Evolutionary conservation across 2,329 filamentous ascomycete species (phyloP), one percentile per base, ranked within the genome.

Genomic region (Aspergillus felis): DNA sequence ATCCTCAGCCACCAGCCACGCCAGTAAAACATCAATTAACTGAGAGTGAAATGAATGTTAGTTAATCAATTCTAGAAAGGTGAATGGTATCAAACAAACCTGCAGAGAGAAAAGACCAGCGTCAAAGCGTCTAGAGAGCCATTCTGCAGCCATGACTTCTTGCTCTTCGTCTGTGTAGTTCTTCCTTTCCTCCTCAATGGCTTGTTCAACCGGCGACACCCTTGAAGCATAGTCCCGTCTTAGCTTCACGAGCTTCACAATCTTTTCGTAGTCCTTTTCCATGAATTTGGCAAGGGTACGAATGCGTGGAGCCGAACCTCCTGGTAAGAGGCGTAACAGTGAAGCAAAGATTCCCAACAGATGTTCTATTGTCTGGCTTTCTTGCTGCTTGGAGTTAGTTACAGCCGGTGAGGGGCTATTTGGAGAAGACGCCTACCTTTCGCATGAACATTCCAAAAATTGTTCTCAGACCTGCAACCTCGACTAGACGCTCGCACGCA

Each of bases 1-100:
- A 67, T 99, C 94, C 75, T 99, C 94, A 0, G 92, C 94, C 7
- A 91, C 82, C 32, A 97, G 81, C 94, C 94, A 99, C 12, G 92
- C 90, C 29, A 99, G 75, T 29, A 94, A 85, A 0, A 92, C 83
- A 76, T 97, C 93, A 49, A 94, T 84, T 2, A 85, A 89, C 77
- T 75, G 62, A 50, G 14, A 29, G 10, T 46, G 28, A 4, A 24
- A n/a, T n/a, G 55, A 17, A 32, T 14, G n/a, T 17, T 46, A 61
- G 41, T n/a, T 20, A 20, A 38, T 35, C 32, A 38, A 5, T 17
- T 17, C 32, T 38, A 38, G 9, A 38, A 25, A 6, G n/a, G 22
- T 25, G 55, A 17, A 32, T 20, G n/a, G 7, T 46, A 59, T 24
- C 17, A 20, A 22, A 61, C 64, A 32, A 66, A 79, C 77, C 72